phyloP scores from a whole-genome alignment of 257 asterid genomes.

The Lithospermum erythrorhizon region DNA sequence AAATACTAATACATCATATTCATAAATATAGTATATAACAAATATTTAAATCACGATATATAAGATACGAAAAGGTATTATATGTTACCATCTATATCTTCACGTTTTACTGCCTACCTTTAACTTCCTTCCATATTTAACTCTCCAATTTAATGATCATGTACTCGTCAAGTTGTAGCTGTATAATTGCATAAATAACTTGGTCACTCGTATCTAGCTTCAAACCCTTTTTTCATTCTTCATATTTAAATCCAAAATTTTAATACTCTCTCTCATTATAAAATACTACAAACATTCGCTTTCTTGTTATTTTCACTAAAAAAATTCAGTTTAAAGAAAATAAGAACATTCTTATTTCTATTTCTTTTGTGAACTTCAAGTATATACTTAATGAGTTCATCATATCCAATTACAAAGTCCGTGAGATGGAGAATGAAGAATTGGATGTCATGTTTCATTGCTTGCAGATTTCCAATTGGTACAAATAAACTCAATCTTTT shows the following conservation, averaged over 20 bases:
- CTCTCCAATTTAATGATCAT: background rate
- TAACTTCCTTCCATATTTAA: too few relatives aligned
- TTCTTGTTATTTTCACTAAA: background rate
- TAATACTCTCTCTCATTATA: too few relatives aligned
- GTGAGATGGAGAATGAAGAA: conserved; percentile 40
- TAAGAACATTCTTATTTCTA: background rate
- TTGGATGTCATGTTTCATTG: conserved; percentile 38
- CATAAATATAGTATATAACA: too few relatives aligned
- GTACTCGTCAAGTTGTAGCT: too few relatives aligned
- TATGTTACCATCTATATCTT: too few relatives aligned
- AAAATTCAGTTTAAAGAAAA: background rate
- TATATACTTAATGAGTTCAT: conserved; percentile 35
- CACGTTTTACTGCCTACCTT: conserved; percentile 26
- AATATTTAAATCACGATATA: too few relatives aligned
- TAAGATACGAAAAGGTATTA: too few relatives aligned
- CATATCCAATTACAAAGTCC: conserved; percentile 26
- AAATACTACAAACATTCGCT: background rate
- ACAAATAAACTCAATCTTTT: background rate
- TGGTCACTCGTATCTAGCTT: too few relatives aligned
- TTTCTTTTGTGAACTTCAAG: background rate
- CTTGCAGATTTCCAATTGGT: conserved; percentile 49
- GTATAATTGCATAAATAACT: too few relatives aligned
- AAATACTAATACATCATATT: too few relatives aligned
- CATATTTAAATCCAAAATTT: too few relatives aligned
- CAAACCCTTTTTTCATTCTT: too few relatives aligned